Evolutionary conservation across 2,329 filamentous ascomycete genomes (phyloP).

Genomic region (Aspergillus ibericus): DNA sequence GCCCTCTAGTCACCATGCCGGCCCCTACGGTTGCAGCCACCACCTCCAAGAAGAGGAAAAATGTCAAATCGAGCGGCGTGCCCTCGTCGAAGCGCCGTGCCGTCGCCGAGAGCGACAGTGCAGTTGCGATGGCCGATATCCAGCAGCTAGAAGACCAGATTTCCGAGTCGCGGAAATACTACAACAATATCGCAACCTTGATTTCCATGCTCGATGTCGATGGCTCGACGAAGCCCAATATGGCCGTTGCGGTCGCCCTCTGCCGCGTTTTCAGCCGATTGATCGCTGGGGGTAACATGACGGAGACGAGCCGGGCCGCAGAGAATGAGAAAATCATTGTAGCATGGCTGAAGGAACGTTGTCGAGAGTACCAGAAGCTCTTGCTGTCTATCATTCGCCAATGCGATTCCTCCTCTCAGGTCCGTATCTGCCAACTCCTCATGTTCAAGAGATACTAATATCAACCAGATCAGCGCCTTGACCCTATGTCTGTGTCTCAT

Average conservation of each 20-base stretch:
- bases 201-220: conserved; percentile 60
- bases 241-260: conserved; percentile 74
- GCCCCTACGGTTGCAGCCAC: conserved; percentile 20
- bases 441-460: conserved; percentile 12
- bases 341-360: conserved; percentile 74
- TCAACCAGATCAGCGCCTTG: conserved; percentile 63
- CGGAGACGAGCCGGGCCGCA: conserved; percentile 62
- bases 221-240: conserved; percentile 55
- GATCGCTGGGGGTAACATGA: conserved; percentile 70
- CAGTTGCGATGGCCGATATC: conserved; percentile 65
- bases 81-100: conserved; percentile 47
- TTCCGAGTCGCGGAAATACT: conserved; percentile 80
- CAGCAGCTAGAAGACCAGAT: conserved; percentile 77
- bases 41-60: conserved; percentile 44
- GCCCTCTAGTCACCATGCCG: conserved; percentile 32
- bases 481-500: conserved; percentile 80
- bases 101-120: conserved; percentile 48
- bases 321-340: conserved; percentile 75
- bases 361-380: conserved; percentile 67
- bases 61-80: conserved; percentile 31
- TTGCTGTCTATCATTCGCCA: conserved; percentile 62
- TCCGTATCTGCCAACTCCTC: conserved; percentile 18
- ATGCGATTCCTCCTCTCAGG: conserved; percentile 59
- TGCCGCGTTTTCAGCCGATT: conserved; percentile 84
- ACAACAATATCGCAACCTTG: conserved; percentile 82